phyloP scores from a whole-genome alignment of 352 stramenopile species.

The Aphanomyces invadans region DNA sequence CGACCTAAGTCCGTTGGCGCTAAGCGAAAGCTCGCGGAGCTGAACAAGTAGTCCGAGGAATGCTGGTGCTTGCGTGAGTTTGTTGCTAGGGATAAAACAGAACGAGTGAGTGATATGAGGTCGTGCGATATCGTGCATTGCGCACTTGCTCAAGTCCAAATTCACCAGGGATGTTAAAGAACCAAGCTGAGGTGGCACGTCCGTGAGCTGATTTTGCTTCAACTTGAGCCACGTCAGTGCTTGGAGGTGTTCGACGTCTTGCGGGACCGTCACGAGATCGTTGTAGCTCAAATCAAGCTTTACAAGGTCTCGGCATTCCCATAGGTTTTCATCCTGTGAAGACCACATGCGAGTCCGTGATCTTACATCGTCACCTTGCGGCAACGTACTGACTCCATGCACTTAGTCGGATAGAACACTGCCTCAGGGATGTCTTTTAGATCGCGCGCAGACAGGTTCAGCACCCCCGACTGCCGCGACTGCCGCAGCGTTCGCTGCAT shows the following conservation, averaged over 20 bases:
- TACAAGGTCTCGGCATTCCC: conserved; percentile 55
- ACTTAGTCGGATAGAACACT: conserved; percentile 51
- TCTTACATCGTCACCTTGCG: not conserved
- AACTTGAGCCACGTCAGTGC: conserved; percentile 22
- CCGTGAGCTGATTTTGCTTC: conserved; percentile 19
- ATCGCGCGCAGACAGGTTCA: conserved; percentile 57
- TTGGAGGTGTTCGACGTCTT: conserved; percentile 4
- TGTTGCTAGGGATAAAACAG: conserved; percentile 46
- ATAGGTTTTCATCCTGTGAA: conserved; percentile 62
- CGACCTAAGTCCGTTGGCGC: conserved; percentile 46
- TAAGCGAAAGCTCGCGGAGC: conserved; percentile 56
- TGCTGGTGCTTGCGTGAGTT: conserved; percentile 51
- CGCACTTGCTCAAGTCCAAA: conserved; percentile 73
- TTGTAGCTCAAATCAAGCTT: conserved; percentile 67
- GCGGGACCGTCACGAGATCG: not conserved
- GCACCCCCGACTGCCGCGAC: conserved; percentile 42
- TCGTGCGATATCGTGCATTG: not conserved
- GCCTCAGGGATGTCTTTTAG: conserved; percentile 47
- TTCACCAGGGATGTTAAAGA: conserved; percentile 45
- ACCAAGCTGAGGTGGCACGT: conserved; percentile 4
- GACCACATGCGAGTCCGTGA: too few species aligned
- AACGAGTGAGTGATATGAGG: not conserved
- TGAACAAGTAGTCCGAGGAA: conserved; percentile 37
- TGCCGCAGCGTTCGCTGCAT: conserved; percentile 38
- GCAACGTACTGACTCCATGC: conserved; percentile 39